These are phyloP conservation scores for Zalerion maritima DNA, from an alignment of 495 filamentous ascomycete genomes.

Conservation along the genomic window DNA sequence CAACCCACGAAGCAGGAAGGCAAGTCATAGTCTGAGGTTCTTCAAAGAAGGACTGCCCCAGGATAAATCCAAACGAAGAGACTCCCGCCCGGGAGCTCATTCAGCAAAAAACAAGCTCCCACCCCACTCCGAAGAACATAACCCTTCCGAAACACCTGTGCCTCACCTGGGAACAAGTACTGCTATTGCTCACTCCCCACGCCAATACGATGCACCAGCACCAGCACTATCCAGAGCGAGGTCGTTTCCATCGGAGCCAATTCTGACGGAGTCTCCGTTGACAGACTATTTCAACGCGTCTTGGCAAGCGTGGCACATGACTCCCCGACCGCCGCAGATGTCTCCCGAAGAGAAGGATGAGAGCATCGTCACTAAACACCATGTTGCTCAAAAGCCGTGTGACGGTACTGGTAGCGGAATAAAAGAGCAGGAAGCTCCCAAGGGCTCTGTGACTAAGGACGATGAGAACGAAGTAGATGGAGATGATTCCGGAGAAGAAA, in stretches of 20 bases:
- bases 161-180: too few relatives aligned
- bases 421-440: constrained; percentile 2
- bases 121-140: constrained; percentile 11
- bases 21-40: constrained; percentile 78
- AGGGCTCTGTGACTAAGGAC: constrained; percentile 5
- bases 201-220: too few relatives aligned
- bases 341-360: too few relatives aligned
- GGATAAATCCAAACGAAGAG: constrained; percentile 29
- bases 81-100: neutral
- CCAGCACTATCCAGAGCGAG: too few relatives aligned
- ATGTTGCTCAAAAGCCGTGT: too few relatives aligned
- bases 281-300: too few relatives aligned
- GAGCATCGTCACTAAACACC: too few relatives aligned
- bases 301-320: too few relatives aligned
- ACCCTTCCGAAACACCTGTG: constrained; percentile 8
- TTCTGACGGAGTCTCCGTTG: too few relatives aligned
- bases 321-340: too few relatives aligned
- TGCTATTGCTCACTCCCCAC: constrained; percentile 4
- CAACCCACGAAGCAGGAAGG: constrained; percentile 77
- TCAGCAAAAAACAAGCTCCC: constrained; percentile 10
- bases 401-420: too few relatives aligned
- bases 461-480: constrained; percentile 43
- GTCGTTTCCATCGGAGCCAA: too few relatives aligned
- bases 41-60: constrained; percentile 79
- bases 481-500: constrained; percentile 79